These are phyloP conservation scores for Aspergillus fischeri DNA, from an alignment of 2,329 filamentous ascomycete genomes.

Conservation along the genomic window DNA sequence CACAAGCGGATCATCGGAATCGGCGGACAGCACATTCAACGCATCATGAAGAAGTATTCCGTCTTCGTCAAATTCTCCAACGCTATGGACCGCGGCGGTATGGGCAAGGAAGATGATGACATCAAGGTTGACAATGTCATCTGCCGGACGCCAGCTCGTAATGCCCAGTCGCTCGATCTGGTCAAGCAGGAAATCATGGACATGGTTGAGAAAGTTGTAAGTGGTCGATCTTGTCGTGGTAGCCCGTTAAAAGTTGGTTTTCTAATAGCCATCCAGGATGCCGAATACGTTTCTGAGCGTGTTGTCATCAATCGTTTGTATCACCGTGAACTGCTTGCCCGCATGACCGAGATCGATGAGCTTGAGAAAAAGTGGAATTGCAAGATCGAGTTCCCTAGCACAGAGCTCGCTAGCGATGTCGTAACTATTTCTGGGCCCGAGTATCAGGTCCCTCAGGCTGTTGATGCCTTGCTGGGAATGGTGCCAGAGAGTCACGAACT, in stretches of 20 bases:
- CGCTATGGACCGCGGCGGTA: conserved; percentile 92
- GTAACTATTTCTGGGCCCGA: conserved; percentile 94
- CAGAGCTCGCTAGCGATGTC: conserved; percentile 93
- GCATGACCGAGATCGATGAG: conserved; percentile 84
- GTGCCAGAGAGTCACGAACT: conserved; percentile 95
- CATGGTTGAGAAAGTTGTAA: conserved; percentile 92
- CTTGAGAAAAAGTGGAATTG: conserved; percentile 99
- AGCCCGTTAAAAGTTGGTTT: not conserved
- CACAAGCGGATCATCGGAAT: conserved; percentile 99
- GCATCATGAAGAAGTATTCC: conserved; percentile 99
- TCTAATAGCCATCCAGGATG: conserved; percentile 58
- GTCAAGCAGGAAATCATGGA: conserved; percentile 99
- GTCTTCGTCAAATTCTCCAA: conserved; percentile 99
- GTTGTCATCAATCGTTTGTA: conserved; percentile 93
- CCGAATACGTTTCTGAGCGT: conserved; percentile 91
- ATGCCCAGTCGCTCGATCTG: conserved; percentile 91
- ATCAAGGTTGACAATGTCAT: conserved; percentile 99
- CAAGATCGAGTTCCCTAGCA: conserved; percentile 97
- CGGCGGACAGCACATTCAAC: conserved; percentile 95
- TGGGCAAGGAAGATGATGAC: conserved; percentile 94
- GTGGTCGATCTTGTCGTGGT: conserved; percentile 30
- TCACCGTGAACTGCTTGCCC: conserved; percentile 86
- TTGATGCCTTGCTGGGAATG: conserved; percentile 96
- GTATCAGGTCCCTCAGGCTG: conserved; percentile 95
- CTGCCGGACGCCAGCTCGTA: conserved; percentile 92